A percentile compares a stretch with the other conserved stretches of the same genome.
Conservation (phyloP, 805 yeast species). For the Yarrowia osloensis region DNA sequence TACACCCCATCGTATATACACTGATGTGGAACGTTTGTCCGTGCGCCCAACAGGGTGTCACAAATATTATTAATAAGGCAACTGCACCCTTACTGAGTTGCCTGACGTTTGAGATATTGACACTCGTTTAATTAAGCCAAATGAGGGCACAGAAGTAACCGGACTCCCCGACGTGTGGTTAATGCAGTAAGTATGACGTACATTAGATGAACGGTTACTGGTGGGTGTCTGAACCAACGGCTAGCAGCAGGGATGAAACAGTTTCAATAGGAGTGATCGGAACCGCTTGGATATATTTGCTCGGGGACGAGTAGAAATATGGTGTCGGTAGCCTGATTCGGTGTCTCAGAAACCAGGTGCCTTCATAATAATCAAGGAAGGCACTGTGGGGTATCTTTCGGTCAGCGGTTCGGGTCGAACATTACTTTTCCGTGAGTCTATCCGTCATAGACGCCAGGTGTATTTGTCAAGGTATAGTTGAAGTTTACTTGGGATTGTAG, state of each 20-base stretch:
- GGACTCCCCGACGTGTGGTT: background rate
- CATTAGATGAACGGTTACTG: background rate
- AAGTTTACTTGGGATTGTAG: background rate
- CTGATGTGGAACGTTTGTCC: background rate
- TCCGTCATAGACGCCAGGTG: too few relatives aligned
- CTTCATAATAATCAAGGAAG: background rate
- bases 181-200: background rate
- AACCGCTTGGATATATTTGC: too few relatives aligned
- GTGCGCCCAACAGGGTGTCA: background rate
- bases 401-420: background rate
- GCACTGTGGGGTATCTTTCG: background rate
- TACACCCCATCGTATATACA: background rate
- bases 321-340: background rate
- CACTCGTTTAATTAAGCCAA: background rate
- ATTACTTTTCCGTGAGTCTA: background rate
- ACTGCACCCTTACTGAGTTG: background rate
- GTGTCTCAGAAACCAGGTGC: background rate
- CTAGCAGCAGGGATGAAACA: constrained; percentile 16
- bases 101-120: background rate
- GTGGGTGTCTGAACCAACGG: background rate
- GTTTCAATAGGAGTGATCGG: background rate
- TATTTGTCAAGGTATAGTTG: too few relatives aligned
- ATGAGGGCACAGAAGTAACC: background rate
- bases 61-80: background rate
- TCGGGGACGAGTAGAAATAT: background rate